Percentiles rank a stretch among this genome's conserved stretches.
Evolutionary conservation across 192 early-diverging fungal genomes (phyloP).

Genomic region (Umbelopsis ramanniana): DNA sequence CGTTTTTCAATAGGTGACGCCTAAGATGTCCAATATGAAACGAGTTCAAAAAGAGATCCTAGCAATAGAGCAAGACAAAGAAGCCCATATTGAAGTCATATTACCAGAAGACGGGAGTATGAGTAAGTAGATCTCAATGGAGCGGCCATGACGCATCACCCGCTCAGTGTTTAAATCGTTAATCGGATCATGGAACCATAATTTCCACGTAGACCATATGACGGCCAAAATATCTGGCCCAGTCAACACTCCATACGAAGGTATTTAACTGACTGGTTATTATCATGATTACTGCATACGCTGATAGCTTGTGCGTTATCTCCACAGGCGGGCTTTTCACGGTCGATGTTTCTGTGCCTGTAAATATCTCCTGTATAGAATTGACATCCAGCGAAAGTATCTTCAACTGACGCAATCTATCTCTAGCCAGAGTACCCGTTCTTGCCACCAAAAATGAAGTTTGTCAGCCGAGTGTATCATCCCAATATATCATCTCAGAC

Average conservation of each 20-base stretch:
- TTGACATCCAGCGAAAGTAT: background rate
- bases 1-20: background rate
- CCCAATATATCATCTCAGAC: constrained; percentile 61
- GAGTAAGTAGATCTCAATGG: background rate
- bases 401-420: background rate
- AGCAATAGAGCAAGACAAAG: background rate
- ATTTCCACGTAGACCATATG: background rate
- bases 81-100: background rate
- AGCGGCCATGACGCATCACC: background rate
- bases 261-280: background rate
- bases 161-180: background rate
- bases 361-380: constrained; percentile 6
- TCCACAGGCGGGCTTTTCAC: constrained; percentile 26
- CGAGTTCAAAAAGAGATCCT: constrained; percentile 15
- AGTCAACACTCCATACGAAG: constrained; percentile 36
- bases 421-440: constrained; percentile 46
- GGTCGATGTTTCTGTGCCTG: constrained; percentile 19
- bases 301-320: background rate
- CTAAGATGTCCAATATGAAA: constrained; percentile 1
- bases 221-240: constrained; percentile 25
- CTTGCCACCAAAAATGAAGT: constrained; percentile 58
- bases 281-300: background rate
- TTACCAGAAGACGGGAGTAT: background rate
- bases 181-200: no score
- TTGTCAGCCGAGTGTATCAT: constrained; percentile 55